Percentiles rank a stretch among this genome's conserved stretches.
phyloP scores from a whole-genome alignment of 2,329 filamentous ascomycete species.

The Aspergillus flavus region DNA sequence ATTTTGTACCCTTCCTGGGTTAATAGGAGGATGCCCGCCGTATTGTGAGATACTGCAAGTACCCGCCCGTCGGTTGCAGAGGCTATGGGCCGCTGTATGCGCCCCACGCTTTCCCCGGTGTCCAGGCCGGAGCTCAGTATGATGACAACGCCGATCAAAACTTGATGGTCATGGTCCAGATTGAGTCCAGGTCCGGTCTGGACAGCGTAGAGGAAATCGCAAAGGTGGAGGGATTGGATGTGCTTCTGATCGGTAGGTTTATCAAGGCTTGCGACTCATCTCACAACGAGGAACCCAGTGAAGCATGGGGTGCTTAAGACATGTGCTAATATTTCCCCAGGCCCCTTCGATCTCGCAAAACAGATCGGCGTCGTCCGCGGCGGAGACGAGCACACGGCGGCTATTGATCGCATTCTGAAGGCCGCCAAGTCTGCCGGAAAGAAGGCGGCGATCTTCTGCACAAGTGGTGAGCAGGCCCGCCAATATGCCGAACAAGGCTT shows the following conservation, averaged over 20 bases:
- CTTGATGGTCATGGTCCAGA: constrained; percentile 42
- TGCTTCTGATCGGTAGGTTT: constrained; percentile 41
- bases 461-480: constrained; percentile 38
- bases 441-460: constrained; percentile 47
- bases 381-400: constrained; percentile 43
- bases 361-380: constrained; percentile 40
- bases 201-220: constrained; percentile 50
- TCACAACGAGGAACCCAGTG: neutral
- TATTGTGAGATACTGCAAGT: constrained; percentile 35
- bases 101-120: constrained; percentile 32
- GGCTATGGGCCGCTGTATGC: constrained; percentile 42
- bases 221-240: constrained; percentile 44
- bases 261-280: too few species aligned
- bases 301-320: neutral
- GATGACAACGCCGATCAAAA: constrained; percentile 36
- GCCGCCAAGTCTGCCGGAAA: constrained; percentile 41
- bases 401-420: constrained; percentile 39
- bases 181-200: constrained; percentile 44
- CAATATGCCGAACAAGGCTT: constrained; percentile 41
- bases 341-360: constrained; percentile 42
- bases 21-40: constrained; percentile 31
- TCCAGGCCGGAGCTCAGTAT: constrained; percentile 32
- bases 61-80: constrained; percentile 35
- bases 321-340: constrained; percentile 7
- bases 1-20: neutral